Evolutionary conservation across 1,284 basidiomycete species (phyloP).

Genomic region (Polyporus tsugae): DNA sequence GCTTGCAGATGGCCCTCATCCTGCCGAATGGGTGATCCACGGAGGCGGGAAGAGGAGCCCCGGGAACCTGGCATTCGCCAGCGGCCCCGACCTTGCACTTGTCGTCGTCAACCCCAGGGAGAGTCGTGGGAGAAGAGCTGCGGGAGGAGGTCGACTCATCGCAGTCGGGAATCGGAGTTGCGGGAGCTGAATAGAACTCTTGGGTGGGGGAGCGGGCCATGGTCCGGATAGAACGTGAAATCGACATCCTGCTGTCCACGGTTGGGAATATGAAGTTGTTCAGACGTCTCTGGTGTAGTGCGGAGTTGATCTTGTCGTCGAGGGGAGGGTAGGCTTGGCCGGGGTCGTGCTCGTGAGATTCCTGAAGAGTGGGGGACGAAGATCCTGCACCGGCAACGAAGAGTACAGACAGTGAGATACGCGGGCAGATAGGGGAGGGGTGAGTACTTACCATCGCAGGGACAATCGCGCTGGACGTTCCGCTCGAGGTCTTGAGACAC

Average conservation of each 20-base stretch:
- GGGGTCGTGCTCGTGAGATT: not conserved
- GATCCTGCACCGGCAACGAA: not conserved
- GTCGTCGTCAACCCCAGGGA: not conserved
- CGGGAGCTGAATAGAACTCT: not conserved
- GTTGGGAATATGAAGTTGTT: not conserved
- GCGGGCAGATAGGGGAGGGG: too few species aligned
- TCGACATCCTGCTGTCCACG: not conserved
- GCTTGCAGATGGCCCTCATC: constrained; percentile 15
- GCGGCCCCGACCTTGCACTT: not conserved
- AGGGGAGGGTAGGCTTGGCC: not conserved
- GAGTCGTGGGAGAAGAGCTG: not conserved
- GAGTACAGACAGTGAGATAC: not conserved
- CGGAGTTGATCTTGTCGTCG: not conserved
- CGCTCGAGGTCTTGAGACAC: constrained; percentile 19
- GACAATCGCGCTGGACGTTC: not conserved
- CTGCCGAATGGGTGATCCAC: constrained; percentile 1
- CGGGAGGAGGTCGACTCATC: not conserved
- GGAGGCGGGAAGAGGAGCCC: not conserved
- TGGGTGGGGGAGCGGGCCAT: not conserved
- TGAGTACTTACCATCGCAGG: not conserved
- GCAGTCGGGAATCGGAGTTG: not conserved
- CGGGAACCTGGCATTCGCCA: not conserved
- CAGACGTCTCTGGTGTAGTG: not conserved
- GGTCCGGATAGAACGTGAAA: not conserved
- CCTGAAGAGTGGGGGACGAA: not conserved